Evolutionary conservation across 352 stramenopile genomes (phyloP).

Genomic region (Globisporangium iwayamae): DNA sequence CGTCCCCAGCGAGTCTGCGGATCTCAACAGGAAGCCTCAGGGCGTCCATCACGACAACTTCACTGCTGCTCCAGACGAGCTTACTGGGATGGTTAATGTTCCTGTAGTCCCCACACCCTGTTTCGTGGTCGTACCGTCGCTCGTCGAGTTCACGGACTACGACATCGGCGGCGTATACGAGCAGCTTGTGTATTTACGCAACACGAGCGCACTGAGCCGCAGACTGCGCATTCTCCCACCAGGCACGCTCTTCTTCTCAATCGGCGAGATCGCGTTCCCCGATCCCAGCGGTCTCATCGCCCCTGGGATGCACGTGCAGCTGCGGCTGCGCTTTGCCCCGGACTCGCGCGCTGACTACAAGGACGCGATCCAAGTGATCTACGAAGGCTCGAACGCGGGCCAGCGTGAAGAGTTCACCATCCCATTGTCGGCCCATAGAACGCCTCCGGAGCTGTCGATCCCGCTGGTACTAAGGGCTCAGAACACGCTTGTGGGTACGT

Average conservation of each 20-base stretch:
- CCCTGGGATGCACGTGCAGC: conserved; percentile 62
- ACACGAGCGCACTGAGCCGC: conserved; percentile 48
- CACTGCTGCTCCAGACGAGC: neutral
- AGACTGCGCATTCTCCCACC: conserved; percentile 63
- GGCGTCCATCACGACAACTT: neutral
- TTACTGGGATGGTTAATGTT: neutral
- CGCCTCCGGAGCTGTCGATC: conserved; percentile 63
- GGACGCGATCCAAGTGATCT: conserved; percentile 51
- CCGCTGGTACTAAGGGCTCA: conserved; percentile 50
- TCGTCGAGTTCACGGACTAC: conserved; percentile 64
- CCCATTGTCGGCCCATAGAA: conserved; percentile 41
- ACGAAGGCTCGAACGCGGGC: conserved; percentile 32
- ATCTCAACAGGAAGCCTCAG: neutral
- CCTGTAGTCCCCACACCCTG: neutral
- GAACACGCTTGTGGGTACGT: conserved; percentile 59
- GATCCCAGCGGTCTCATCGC: conserved; percentile 55
- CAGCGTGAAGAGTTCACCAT: conserved; percentile 27
- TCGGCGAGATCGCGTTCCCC: conserved; percentile 50
- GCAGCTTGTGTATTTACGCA: conserved; percentile 61
- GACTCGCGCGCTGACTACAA: conserved; percentile 78
- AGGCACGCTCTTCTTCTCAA: conserved; percentile 57
- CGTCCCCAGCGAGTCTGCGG: neutral
- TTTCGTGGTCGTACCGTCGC: conserved; percentile 53
- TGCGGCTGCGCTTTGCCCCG: conserved; percentile 58
- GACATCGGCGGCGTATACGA: conserved; percentile 77